phyloP scores from a whole-genome alignment of 2,329 filamentous ascomycete species.

The Trichoderma arundinaceum region DNA sequence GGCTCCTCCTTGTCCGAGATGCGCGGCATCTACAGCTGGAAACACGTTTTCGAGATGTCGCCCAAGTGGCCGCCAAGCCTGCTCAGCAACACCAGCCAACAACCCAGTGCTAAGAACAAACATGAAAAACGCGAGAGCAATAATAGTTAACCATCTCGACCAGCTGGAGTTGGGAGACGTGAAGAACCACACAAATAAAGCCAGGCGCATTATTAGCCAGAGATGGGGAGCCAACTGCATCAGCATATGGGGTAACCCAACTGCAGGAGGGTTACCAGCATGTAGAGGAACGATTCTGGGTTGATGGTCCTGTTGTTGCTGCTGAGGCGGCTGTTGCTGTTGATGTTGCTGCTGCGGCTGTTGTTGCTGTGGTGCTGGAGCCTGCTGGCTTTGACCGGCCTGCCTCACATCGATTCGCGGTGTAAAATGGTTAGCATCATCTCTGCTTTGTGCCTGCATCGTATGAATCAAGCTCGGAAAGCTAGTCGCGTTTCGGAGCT shows the following conservation, averaged over 20 bases:
- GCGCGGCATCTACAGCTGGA: conserved; percentile 53
- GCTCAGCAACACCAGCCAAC: conserved; percentile 60
- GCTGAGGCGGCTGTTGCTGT: conserved; percentile 38
- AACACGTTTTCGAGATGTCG: conserved; percentile 65
- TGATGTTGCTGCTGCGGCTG: conserved; percentile 34
- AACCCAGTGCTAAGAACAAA: conserved; percentile 66
- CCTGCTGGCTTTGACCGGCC: conserved; percentile 33
- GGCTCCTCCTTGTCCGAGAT: conserved; percentile 30
- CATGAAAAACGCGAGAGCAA: conserved; percentile 58
- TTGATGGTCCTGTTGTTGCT: conserved; percentile 32
- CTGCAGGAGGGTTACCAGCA: conserved; percentile 48
- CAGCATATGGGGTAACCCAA: conserved; percentile 43
- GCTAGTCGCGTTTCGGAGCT: conserved; percentile 36
- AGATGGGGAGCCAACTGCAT: conserved; percentile 62
- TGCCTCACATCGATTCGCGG: conserved; percentile 33
- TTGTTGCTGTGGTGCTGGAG: conserved; percentile 35
- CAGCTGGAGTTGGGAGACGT: conserved; percentile 63
- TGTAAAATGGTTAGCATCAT: conserved; percentile 34
- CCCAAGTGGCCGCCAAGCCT: conserved; percentile 61
- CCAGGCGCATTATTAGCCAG: conserved; percentile 64
- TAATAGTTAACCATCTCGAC: conserved; percentile 63
- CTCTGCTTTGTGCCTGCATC: conserved; percentile 21
- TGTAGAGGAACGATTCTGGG: conserved; percentile 41
- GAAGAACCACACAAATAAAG: conserved; percentile 69
- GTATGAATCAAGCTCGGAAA: conserved; percentile 30